Base-by-base conservation (phyloP, 2,329 filamentous ascomycete genomes). In the Orbilia blumenaviensis region DNA sequence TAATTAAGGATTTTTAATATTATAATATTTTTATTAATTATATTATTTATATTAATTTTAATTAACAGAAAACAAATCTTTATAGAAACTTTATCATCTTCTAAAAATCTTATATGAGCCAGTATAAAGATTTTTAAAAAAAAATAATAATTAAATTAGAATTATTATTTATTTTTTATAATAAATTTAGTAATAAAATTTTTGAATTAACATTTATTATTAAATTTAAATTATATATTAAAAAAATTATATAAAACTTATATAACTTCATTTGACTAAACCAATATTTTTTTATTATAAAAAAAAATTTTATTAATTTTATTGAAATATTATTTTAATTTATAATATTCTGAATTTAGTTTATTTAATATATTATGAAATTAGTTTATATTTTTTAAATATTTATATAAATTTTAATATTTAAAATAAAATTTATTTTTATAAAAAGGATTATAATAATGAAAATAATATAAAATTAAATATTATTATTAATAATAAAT, bases 171-270 rank as follows among this genome's bases (percentile, higher is more conserved):
- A 56, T 34, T 21, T 10, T 56, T 36, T 36, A 34, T 36, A 56
- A 56, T 56, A 18, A 18, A 32, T 16, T 56, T 56, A 56, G n/a
- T 36, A 56, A 56, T 36, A 56, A 56, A 36, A 36, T 27, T n/a
- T 56, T 56, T n/a, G 12, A 56, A 16, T n/a, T 32, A 34, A 9
- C n/a, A 21, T 56, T 56, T 36, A 21, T 44, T 2, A 44, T 9
- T 21, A 23, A 44, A 9, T 18, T 44, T 12, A 44, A 44, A 23
- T 9, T 21, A 36, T 56, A 36, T 32, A 32, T 21, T 9, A 36
- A 34, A 5, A 21, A 12, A 18, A 56, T 36, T 36, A 56, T 56
- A 56, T 14, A 56, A 18, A 56, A 12, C n/a, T 14, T 21, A 2
- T 32, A 52, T 32, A n/a, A 9, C 8, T 52, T 52, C 18, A 29